Conservation (phyloP, 768 basidiomycete species). For the Collybia nuda region DNA sequence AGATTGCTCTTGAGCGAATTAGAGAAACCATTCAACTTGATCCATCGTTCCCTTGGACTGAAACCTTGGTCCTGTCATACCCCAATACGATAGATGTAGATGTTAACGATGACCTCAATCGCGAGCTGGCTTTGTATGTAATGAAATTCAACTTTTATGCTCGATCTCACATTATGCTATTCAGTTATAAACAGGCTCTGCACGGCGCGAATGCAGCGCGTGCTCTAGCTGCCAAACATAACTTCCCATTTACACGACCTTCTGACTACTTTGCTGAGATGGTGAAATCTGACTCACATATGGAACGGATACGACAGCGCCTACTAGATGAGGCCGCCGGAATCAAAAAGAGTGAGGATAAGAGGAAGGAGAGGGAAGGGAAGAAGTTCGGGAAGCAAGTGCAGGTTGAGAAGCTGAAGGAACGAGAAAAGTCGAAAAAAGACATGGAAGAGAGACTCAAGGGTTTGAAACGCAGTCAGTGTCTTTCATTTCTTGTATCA, state of each 20-base stretch:
- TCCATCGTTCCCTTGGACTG: slow-evolving; percentile 78
- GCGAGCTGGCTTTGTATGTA: slow-evolving; percentile 93
- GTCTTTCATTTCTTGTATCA: background rate
- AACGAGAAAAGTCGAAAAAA: slow-evolving; percentile 87
- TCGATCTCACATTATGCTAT: background rate
- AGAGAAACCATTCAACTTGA: slow-evolving; percentile 76
- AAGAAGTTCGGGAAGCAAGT: slow-evolving; percentile 99
- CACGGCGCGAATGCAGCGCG: slow-evolving; percentile 78
- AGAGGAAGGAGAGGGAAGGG: slow-evolving; percentile 86
- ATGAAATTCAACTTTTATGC: background rate
- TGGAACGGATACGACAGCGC: slow-evolving; percentile 93
- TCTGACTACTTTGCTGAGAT: slow-evolving; percentile 97
- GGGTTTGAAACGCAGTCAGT: slow-evolving; percentile 86
- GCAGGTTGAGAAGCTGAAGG: slow-evolving; percentile 91
- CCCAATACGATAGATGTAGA: slow-evolving; percentile 75
- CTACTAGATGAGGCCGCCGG: slow-evolving; percentile 84
- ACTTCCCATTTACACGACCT: slow-evolving; percentile 88
- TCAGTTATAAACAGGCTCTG: slow-evolving; percentile 94
- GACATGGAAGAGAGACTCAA: slow-evolving; percentile 87
- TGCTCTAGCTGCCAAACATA: slow-evolving; percentile 72
- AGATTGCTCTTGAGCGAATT: slow-evolving; percentile 82
- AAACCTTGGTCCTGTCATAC: slow-evolving; percentile 72
- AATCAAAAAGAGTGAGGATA: slow-evolving; percentile 91
- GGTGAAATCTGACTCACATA: slow-evolving; percentile 96
- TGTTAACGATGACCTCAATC: slow-evolving; percentile 85